A percentile compares a stretch with the other conserved stretches of the same genome.
Evolutionary conservation across 2,329 filamentous ascomycete genomes (phyloP).

Genomic region (Myriosclerotinia duriaeana): DNA sequence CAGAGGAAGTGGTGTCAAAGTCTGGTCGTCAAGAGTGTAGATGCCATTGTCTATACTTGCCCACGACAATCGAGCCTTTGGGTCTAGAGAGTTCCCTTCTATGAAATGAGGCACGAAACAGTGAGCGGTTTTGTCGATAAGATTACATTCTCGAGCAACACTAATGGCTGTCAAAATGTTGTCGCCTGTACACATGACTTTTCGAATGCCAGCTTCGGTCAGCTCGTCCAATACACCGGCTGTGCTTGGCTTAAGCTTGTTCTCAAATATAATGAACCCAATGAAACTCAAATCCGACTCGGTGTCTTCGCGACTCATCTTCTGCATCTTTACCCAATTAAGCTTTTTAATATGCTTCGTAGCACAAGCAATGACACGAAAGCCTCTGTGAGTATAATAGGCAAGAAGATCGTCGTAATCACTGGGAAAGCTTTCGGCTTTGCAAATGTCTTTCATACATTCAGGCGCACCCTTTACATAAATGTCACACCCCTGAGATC

Average conservation of each 20-base stretch:
- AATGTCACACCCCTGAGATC: conserved; percentile 77
- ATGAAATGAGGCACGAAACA: conserved; percentile 91
- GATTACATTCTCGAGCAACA: conserved; percentile 83
- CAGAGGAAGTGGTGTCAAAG: conserved; percentile 70
- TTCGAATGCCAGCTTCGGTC: conserved; percentile 76
- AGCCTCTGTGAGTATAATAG: conserved; percentile 93
- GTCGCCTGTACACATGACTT: conserved; percentile 96
- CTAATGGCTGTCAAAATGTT: conserved; percentile 97
- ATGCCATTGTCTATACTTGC: conserved; percentile 89
- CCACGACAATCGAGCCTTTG: conserved; percentile 76
- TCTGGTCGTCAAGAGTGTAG: conserved; percentile 75
- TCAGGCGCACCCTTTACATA: conserved; percentile 97
- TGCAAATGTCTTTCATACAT: conserved; percentile 92
- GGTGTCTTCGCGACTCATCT: conserved; percentile 83
- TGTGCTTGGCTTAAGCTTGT: conserved; percentile 91
- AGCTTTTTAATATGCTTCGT: conserved; percentile 84
- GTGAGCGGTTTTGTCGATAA: conserved; percentile 77
- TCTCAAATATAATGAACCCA: conserved; percentile 98
- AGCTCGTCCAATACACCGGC: conserved; percentile 79
- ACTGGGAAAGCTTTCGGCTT: conserved; percentile 74
- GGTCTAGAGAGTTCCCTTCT: conserved; percentile 73
- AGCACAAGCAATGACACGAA: conserved; percentile 93
- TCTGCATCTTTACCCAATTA: conserved; percentile 91
- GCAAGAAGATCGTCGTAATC: conserved; percentile 89
- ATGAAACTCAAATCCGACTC: conserved; percentile 83